A percentile compares a stretch with the other conserved stretches of the same genome.
Evolutionary conservation across 2,329 filamentous ascomycete genomes (phyloP).

Genomic region (Epicoccum sorghinum): DNA sequence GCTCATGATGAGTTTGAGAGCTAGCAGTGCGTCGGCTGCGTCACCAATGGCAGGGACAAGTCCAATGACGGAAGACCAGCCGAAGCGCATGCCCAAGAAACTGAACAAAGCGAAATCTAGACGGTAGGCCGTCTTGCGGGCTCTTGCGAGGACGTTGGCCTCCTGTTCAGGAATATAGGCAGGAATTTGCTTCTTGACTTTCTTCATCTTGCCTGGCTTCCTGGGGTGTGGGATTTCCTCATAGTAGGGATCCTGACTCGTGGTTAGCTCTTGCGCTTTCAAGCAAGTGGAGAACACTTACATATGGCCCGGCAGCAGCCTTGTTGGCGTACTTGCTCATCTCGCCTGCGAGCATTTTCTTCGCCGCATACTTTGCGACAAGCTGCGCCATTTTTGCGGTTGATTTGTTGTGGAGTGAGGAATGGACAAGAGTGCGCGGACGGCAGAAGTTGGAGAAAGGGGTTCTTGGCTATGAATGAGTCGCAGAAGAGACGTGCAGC

Average conservation of each 20-base stretch:
- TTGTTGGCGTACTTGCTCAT: constrained; percentile 56
- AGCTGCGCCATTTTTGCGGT: constrained; percentile 50
- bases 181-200: constrained; percentile 82
- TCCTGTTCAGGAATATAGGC: constrained; percentile 84
- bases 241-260: constrained; percentile 82
- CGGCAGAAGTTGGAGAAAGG: background rate
- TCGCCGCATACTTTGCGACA: constrained; percentile 57
- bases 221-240: constrained; percentile 79
- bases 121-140: constrained; percentile 83
- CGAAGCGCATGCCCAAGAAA: constrained; percentile 80
- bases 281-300: constrained; percentile 33
- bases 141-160: constrained; percentile 78
- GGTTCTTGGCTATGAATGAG: constrained; percentile 6
- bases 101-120: constrained; percentile 86
- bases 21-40: constrained; percentile 50
- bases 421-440: background rate
- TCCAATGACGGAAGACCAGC: constrained; percentile 87
- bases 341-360: constrained; percentile 56
- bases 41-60: constrained; percentile 75
- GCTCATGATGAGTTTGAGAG: constrained; percentile 72
- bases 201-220: constrained; percentile 76
- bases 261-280: constrained; percentile 4
- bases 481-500: constrained; percentile 6
- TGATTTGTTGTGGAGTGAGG: constrained; percentile 4
- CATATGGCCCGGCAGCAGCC: constrained; percentile 49